Evolutionary conservation across 73 alveolate genomes (phyloP).

Genomic region (Tetrahymena borealis): DNA sequence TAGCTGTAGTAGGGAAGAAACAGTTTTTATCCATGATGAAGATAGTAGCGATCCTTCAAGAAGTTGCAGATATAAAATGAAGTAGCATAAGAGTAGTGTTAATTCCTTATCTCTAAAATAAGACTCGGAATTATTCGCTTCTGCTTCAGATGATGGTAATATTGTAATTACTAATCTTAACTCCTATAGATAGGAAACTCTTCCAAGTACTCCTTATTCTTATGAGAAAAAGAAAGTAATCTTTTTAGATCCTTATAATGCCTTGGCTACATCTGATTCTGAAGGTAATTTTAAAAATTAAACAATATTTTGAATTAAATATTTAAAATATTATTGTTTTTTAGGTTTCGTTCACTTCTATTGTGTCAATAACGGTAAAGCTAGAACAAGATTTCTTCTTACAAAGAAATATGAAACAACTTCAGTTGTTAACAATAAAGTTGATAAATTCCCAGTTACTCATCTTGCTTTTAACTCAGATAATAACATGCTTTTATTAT

Average conservation of each 20-base stretch:
- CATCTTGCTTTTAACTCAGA: slow-evolving; percentile 69
- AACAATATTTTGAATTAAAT: neutral
- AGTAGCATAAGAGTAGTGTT: slow-evolving; percentile 78
- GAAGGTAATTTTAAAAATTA: slow-evolving; percentile 63
- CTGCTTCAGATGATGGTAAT: slow-evolving; percentile 94
- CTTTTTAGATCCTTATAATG: slow-evolving; percentile 75
- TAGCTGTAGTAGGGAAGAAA: slow-evolving; percentile 76
- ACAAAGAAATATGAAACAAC: slow-evolving; percentile 69
- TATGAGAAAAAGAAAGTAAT: slow-evolving; percentile 77
- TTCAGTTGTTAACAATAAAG: slow-evolving; percentile 66
- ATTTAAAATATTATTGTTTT: neutral
- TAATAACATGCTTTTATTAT: slow-evolving; percentile 66
- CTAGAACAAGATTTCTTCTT: slow-evolving; percentile 70
- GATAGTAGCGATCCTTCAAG: slow-evolving; percentile 85
- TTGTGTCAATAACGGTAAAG: slow-evolving; percentile 75
- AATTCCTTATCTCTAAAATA: slow-evolving; percentile 72
- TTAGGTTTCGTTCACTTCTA: slow-evolving; percentile 67
- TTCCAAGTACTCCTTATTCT: slow-evolving; percentile 56
- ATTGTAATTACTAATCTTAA: slow-evolving; percentile 85
- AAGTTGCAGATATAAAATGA: slow-evolving; percentile 78
- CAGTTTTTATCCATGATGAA: slow-evolving; percentile 91
- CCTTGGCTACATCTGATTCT: slow-evolving; percentile 82
- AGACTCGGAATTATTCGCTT: slow-evolving; percentile 70
- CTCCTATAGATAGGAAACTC: slow-evolving; percentile 86
- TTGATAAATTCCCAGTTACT: slow-evolving; percentile 86